phyloP scores from a whole-genome alignment of 352 stramenopile genomes.

The Globisporangium middletonii region DNA sequence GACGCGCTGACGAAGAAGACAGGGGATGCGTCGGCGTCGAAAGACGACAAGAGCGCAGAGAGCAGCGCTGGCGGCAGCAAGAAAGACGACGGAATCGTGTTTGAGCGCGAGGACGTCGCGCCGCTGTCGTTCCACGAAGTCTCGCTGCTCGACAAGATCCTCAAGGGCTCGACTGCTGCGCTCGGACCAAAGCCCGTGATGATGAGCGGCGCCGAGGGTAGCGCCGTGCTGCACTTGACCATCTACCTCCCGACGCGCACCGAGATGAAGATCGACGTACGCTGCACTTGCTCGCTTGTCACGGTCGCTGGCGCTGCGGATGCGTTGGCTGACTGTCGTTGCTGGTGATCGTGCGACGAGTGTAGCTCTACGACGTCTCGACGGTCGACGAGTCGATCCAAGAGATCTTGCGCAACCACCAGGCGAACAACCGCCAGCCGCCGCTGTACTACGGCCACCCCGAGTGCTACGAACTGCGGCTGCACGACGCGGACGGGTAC shows the following conservation, averaged over 20 bases:
- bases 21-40: neutral
- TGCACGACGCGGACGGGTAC: constrained; percentile 80
- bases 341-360: neutral
- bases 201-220: constrained; percentile 46
- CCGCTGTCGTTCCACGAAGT: constrained; percentile 63
- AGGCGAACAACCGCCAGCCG: constrained; percentile 55
- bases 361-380: constrained; percentile 79
- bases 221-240: constrained; percentile 70
- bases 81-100: constrained; percentile 52
- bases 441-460: constrained; percentile 80
- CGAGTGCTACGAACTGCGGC: constrained; percentile 82
- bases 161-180: constrained; percentile 47
- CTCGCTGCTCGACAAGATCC: constrained; percentile 70
- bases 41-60: constrained; percentile 10
- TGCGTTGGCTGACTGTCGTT: constrained; percentile 1
- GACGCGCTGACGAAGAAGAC: constrained; percentile 5
- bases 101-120: constrained; percentile 59
- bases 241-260: constrained; percentile 81
- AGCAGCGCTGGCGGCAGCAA: constrained; percentile 5
- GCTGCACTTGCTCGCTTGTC: constrained; percentile 3
- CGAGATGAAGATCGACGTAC: constrained; percentile 86
- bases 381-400: constrained; percentile 87
- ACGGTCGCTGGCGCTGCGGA: neutral
- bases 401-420: constrained; percentile 68
- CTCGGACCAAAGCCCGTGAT: constrained; percentile 50